Evolutionary conservation across 2,329 filamentous ascomycete genomes (phyloP), one percentile per base, ranked within the genome.

Genomic region (Botrytis squamosa): DNA sequence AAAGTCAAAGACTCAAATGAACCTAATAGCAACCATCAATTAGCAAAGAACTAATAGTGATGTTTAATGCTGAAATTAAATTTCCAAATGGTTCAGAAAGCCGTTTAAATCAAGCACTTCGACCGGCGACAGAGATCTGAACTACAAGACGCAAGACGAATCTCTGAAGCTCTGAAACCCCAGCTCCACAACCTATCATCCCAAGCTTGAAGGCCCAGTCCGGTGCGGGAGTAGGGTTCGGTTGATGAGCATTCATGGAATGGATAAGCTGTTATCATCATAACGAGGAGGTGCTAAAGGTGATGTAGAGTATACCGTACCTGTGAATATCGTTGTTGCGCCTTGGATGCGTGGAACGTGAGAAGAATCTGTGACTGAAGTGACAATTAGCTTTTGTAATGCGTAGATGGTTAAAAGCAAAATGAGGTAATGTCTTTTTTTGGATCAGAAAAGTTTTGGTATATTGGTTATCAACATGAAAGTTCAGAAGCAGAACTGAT

Each of bases 171-270:
- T 85, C 90, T 84, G 84, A 86, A 91, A 87, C 87, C 86, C 85
- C 81, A 89, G 92, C 91, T 93, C 89, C 91, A 93, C 91, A 91
- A 93, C 91, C 87, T 81, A 83, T 93, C 91, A 86, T 93, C 83
- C 85, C 86, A 83, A 80, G 80, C 82, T 79, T 77, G 44, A 80
- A 79, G 72, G 81, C 79, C 82, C 77, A 80, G 89, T 93, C 85
- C 82, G 88, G 91, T 92, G 89, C 83, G 91, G 88, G 87, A 93
- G 92, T 85, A 88, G 89, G 88, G 88, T 90, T 92, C 85, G 91
- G 90, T 85, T 82, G 84, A 84, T 83, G 87, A 85, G 87, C 86
- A 82, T 85, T 92, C 87, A 89, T 91, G 88, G 90, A 92, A 92
- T 92, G 90, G 90, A 92, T 92, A 90, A 89, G 89, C 90, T 90